Conservation (phyloP, 371 early-diverging fungal species). For the Circinella minor region DNA sequence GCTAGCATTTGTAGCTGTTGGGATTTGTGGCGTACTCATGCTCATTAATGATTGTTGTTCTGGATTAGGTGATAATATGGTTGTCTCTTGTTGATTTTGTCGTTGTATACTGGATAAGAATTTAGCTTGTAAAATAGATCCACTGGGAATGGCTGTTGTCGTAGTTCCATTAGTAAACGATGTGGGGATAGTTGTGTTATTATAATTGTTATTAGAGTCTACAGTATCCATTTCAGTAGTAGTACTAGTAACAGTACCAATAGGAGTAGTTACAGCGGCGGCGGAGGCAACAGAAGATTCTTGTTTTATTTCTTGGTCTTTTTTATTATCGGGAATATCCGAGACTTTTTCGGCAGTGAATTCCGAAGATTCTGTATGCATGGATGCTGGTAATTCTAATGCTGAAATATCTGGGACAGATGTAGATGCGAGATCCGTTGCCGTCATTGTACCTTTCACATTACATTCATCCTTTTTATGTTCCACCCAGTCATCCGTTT, state of each 20-base stretch:
- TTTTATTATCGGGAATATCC: constrained; percentile 11
- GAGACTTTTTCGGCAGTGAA: constrained; percentile 13
- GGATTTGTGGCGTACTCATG: constrained; percentile 23
- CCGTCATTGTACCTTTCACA: constrained; percentile 24
- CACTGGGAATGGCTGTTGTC: not conserved
- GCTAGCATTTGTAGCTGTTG: not conserved
- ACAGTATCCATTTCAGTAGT: not conserved
- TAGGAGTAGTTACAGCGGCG: not conserved
- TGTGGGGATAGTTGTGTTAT: not conserved
- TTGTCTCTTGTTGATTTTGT: constrained; percentile 14
- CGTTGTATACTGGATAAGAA: constrained; percentile 47
- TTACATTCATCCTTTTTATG: constrained; percentile 8
- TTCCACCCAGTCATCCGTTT: not conserved
- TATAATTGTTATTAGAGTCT: no score
- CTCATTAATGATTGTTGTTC: constrained; percentile 16
- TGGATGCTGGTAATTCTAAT: constrained; percentile 22
- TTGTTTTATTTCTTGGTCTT: not conserved
- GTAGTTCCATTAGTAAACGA: not conserved
- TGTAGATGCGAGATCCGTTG: constrained; percentile 9
- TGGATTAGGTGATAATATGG: not conserved
- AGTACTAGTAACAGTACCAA: not conserved
- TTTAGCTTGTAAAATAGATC: constrained; percentile 50
- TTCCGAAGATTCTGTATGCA: constrained; percentile 20
- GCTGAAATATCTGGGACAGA: constrained; percentile 21
- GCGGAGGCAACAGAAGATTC: not conserved